Conservation (phyloP, 768 basidiomycete genomes). For the Postia placenta region DNA sequence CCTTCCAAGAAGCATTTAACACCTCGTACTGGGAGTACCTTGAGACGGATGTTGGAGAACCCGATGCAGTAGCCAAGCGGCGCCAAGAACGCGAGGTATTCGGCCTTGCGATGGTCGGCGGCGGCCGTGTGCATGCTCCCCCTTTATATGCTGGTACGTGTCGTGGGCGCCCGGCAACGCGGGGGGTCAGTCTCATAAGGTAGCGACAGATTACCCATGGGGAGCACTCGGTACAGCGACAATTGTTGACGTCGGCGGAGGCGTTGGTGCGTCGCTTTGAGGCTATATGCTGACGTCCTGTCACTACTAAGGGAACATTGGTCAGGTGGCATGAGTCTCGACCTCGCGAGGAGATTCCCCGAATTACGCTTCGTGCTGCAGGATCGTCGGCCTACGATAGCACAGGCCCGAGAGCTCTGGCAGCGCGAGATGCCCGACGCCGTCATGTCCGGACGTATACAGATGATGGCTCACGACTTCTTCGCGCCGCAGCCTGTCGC, state of each 20-base stretch:
- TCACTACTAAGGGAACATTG: background rate
- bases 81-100: slow-evolving; percentile 6
- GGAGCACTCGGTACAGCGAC: slow-evolving; percentile 2
- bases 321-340: slow-evolving; percentile 11
- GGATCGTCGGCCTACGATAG: slow-evolving; percentile 13
- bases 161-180: background rate
- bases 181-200: too few species aligned
- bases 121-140: slow-evolving; percentile 3
- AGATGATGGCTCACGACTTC: slow-evolving; percentile 10
- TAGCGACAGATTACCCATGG: slow-evolving; percentile 13
- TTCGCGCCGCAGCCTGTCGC: slow-evolving; percentile 12
- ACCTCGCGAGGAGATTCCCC: slow-evolving; percentile 11
- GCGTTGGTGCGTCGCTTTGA: slow-evolving; percentile 7
- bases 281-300: background rate
- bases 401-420: slow-evolving; percentile 8
- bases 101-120: slow-evolving; percentile 10
- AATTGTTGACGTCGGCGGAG: slow-evolving; percentile 13
- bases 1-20: slow-evolving; percentile 3
- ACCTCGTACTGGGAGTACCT: slow-evolving; percentile 9
- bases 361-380: slow-evolving; percentile 15
- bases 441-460: background rate
- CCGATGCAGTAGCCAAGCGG: slow-evolving; percentile 3
- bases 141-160: slow-evolving; percentile 10
- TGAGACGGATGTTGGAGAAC: slow-evolving; percentile 3
- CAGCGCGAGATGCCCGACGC: slow-evolving; percentile 4